Evolutionary conservation across 208 protist species (phyloP).

Genomic region (Acanthamoeba triangularis): DNA sequence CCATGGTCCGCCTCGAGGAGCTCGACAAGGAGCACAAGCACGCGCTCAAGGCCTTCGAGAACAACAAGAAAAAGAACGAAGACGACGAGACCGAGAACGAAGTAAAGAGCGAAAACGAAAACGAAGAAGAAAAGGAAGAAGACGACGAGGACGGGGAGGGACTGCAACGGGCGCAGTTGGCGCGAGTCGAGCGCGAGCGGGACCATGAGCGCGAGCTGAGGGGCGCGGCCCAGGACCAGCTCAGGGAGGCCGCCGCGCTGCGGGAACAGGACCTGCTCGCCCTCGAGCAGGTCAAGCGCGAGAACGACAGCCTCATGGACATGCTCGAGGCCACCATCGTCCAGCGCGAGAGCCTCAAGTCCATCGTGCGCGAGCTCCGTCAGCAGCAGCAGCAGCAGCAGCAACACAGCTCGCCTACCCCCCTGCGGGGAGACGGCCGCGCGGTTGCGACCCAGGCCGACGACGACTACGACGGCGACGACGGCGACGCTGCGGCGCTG

Average conservation of each 20-base stretch:
- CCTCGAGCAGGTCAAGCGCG: neutral
- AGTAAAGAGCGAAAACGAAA: neutral
- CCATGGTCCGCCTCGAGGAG: conserved; percentile 33
- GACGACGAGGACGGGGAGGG: neutral
- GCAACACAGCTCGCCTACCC: neutral
- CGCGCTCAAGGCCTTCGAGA: too few relatives aligned
- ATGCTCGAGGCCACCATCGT: conserved; percentile 32
- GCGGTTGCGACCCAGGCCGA: too few relatives aligned
- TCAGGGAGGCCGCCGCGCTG: neutral
- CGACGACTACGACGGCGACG: neutral
- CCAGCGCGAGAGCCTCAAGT: conserved; percentile 14
- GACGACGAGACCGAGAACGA: neutral
- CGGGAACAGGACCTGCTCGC: neutral
- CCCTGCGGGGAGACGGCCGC: too few relatives aligned
- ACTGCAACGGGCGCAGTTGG: neutral
- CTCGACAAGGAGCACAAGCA: neutral
- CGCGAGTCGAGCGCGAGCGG: neutral
- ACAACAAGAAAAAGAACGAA: neutral
- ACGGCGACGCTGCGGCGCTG: neutral
- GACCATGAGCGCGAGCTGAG: neutral
- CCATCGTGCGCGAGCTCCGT: neutral
- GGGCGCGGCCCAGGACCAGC: neutral
- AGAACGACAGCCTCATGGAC: neutral
- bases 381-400: neutral
- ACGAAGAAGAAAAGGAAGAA: neutral